Evolutionary conservation across 768 basidiomycete genomes (phyloP).

Genomic region (Nidularia pulvinata): DNA sequence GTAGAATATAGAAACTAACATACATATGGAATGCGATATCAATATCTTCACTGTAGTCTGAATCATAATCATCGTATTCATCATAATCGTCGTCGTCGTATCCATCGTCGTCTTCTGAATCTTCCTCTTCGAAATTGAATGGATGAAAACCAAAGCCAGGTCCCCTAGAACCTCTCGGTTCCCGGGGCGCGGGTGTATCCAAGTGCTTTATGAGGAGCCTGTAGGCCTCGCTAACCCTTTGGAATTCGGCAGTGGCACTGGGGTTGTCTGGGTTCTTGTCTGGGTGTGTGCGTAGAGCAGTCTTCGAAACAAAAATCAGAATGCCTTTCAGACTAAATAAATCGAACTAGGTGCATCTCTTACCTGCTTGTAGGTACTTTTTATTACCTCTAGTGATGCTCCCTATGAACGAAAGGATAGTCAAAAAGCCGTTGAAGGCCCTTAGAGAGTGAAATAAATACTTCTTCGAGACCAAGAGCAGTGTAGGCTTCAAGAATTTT

Average conservation of each 20-base stretch:
- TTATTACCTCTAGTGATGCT: conserved; percentile 62
- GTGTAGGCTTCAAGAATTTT: conserved; percentile 29
- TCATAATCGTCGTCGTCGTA: conserved; percentile 29
- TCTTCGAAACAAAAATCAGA: conserved; percentile 24
- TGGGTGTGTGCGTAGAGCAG: conserved; percentile 70
- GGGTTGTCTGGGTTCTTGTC: conserved; percentile 74
- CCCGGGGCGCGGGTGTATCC: conserved; percentile 17
- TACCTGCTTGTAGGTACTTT: conserved; percentile 70
- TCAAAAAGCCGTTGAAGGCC: conserved; percentile 4
- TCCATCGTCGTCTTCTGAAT: conserved; percentile 29
- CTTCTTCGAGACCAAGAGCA: conserved; percentile 56
- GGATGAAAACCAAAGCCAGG: no score
- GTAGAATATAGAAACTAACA: not conserved
- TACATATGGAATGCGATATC: conserved; percentile 3
- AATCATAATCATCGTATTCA: conserved; percentile 26
- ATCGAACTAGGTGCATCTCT: conserved; percentile 2
- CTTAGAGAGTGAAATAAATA: conserved; percentile 15
- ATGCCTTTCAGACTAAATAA: not conserved
- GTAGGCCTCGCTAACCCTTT: conserved; percentile 71
- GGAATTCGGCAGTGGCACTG: conserved; percentile 69
- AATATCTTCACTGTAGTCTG: conserved; percentile 32
- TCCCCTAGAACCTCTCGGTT: no score
- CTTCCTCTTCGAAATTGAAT: conserved; percentile 16
- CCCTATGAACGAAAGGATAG: conserved; percentile 34
- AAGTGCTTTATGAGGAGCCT: conserved; percentile 56